Evolutionary conservation across 495 filamentous ascomycete species (phyloP).

Genomic region (Achaetomiella virescens): DNA sequence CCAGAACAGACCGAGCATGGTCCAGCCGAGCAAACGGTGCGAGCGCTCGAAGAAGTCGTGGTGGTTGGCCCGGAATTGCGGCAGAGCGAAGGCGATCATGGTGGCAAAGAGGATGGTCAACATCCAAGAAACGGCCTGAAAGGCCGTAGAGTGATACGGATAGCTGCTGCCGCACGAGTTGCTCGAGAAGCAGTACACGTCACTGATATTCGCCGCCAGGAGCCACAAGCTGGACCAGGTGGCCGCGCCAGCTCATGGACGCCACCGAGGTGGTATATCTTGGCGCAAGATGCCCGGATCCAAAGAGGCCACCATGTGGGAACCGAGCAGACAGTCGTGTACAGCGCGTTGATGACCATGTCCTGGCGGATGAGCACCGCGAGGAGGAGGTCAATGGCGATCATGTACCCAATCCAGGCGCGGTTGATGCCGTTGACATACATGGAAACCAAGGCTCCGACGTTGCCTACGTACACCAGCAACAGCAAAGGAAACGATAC

Average conservation of each 20-base stretch:
- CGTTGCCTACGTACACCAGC: constrained; percentile 9
- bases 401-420: background rate
- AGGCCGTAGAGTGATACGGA: constrained; percentile 10
- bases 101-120: constrained; percentile 21
- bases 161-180: constrained; percentile 22
- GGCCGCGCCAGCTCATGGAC: constrained; percentile 59
- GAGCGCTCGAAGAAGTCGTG: constrained; percentile 54
- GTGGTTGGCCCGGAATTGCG: constrained; percentile 38
- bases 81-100: constrained; percentile 30
- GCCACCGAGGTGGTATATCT: constrained; percentile 62
- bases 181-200: constrained; percentile 39
- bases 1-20: constrained; percentile 47
- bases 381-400: constrained; percentile 38
- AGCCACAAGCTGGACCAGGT: constrained; percentile 58
- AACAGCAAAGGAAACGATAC: background rate
- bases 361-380: constrained; percentile 53
- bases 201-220: constrained; percentile 48
- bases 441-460: constrained; percentile 18
- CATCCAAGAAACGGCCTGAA: background rate
- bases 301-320: constrained; percentile 51
- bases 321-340: constrained; percentile 42
- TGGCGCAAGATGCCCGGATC: constrained; percentile 52
- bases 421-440: background rate
- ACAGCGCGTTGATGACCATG: constrained; percentile 57
- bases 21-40: constrained; percentile 56